Evolutionary conservation across 805 yeast species (phyloP).

Genomic region (Hanseniaspora taiwanica): DNA sequence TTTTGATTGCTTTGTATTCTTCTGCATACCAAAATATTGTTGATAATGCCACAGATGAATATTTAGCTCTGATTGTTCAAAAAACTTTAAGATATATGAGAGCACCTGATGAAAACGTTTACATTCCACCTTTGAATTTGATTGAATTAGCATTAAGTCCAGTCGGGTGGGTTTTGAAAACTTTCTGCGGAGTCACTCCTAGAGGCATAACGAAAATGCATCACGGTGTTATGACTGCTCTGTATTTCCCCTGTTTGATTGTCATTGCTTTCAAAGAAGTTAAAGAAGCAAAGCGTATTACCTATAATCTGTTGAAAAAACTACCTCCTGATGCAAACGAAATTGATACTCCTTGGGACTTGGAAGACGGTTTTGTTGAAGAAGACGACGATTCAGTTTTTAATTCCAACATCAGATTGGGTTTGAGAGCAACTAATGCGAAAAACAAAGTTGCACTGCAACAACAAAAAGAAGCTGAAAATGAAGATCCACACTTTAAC

Average conservation of each 20-base stretch:
- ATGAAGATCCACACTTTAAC: slow-evolving; percentile 55
- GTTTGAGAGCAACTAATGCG: slow-evolving; percentile 24
- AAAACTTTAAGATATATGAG: slow-evolving; percentile 73
- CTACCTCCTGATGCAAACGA: slow-evolving; percentile 72
- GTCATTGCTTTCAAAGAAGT: slow-evolving; percentile 54
- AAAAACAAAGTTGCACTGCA: slow-evolving; percentile 22
- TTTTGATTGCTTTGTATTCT: slow-evolving; percentile 72
- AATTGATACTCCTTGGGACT: slow-evolving; percentile 66
- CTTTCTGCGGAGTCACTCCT: too few species aligned
- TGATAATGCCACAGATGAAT: slow-evolving; percentile 75
- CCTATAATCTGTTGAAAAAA: slow-evolving; percentile 51
- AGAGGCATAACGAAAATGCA: too few species aligned
- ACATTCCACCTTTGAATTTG: slow-evolving; percentile 74
- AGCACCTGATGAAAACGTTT: slow-evolving; percentile 79
- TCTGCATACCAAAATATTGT: slow-evolving; percentile 73
- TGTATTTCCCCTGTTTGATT: slow-evolving; percentile 56
- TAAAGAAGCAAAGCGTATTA: slow-evolving; percentile 52
- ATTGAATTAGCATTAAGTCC: slow-evolving; percentile 46
- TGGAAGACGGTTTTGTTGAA: slow-evolving; percentile 56
- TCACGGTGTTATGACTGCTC: slow-evolving; percentile 43
- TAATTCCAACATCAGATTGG: slow-evolving; percentile 15
- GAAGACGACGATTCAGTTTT: slow-evolving; percentile 19
- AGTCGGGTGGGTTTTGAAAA: slow-evolving; percentile 28
- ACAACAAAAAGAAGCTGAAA: slow-evolving; percentile 50
- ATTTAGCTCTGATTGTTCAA: slow-evolving; percentile 70